Evolutionary conservation across 2,329 filamentous ascomycete genomes (phyloP).

Genomic region (Sporothrix pseudoabietina): DNA sequence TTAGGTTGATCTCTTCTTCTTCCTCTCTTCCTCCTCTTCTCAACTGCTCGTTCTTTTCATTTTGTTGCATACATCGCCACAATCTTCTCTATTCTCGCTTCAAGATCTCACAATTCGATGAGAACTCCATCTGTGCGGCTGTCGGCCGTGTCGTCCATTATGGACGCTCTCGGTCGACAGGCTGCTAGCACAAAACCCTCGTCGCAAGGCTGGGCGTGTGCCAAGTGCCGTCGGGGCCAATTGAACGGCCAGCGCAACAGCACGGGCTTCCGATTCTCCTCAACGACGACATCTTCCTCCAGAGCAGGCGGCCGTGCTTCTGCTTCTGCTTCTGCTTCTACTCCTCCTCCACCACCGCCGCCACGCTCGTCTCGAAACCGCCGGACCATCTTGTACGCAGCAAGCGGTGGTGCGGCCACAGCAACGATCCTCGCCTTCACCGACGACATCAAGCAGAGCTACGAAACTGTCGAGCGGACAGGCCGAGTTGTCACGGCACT

Average conservation of each 20-base stretch:
- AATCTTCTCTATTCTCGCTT: not conserved
- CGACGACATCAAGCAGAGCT: constrained; percentile 74
- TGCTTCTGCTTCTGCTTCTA: no score
- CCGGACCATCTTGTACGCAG: constrained; percentile 50
- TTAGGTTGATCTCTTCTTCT: not conserved
- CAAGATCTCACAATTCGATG: not conserved
- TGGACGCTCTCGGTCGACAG: constrained; percentile 26
- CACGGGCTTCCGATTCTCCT: constrained; percentile 21
- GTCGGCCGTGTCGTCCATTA: constrained; percentile 20
- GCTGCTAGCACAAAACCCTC: not conserved
- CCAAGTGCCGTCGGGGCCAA: constrained; percentile 30
- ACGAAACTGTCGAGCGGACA: constrained; percentile 73
- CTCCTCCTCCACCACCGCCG: not conserved
- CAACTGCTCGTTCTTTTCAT: not conserved
- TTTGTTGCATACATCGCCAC: not conserved
- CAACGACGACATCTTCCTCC: not conserved
- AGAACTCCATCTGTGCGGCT: constrained; percentile 7
- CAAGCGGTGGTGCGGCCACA: constrained; percentile 51
- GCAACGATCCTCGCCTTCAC: constrained; percentile 57
- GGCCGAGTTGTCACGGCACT: constrained; percentile 76
- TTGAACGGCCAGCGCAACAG: not conserved
- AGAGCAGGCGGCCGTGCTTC: constrained; percentile 1
- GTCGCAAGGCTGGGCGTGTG: constrained; percentile 32
- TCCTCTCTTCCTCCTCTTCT: not conserved
- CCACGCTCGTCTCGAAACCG: constrained; percentile 32